Base-by-base conservation (phyloP, 495 filamentous ascomycete species). In the Cetradonia linearis region DNA sequence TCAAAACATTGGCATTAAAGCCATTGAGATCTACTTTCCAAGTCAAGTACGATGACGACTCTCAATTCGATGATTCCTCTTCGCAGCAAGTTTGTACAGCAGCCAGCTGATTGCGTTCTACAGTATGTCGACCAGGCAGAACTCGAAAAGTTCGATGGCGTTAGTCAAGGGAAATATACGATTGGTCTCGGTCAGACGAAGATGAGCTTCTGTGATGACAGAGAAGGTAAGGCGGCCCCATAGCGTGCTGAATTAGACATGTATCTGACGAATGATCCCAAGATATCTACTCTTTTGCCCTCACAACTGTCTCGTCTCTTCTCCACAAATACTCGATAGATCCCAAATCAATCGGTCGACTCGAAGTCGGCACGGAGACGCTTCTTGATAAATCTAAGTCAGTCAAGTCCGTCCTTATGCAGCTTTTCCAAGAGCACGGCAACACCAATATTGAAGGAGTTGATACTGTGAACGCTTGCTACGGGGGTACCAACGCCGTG, bases 141-240 rank as follows among this genome's bases (percentile, higher is more conserved):
- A 70, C 82, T 98, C 59, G 93, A 98, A 76, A 94, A 95, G 80
- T 92, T 95, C 79, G 93, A 98, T 85, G 93, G 91, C 73, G 94
- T 96, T 65, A 84, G 83, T 68, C 71, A 82, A 53, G 93, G 93
- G 64, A 98, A 98, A 74, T 98, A 98, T 81, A 98, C 93, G 65
- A 98, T 98, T 76, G 93, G 93, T 78, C 87, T 98, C 55, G 93
- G 93, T 67, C 93, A 97, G 84, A 97, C 92, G 65, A 96, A 93
- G 77, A 98, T 98, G 93, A 91, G 87, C 82, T 98, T 98, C 80
- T 97, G 94, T 72, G 93, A 98, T 79, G 93, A 98, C 74, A 83
- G 91, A 68, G 93, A 98, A 81, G 92, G 92, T 95, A 76, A 76
- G 31, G 14, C 8, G 11, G 16, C n/a, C 47, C 11, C 10, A 20